phyloP scores from a whole-genome alignment of 148 eudicot species.

The Chenopodium formosanum region DNA sequence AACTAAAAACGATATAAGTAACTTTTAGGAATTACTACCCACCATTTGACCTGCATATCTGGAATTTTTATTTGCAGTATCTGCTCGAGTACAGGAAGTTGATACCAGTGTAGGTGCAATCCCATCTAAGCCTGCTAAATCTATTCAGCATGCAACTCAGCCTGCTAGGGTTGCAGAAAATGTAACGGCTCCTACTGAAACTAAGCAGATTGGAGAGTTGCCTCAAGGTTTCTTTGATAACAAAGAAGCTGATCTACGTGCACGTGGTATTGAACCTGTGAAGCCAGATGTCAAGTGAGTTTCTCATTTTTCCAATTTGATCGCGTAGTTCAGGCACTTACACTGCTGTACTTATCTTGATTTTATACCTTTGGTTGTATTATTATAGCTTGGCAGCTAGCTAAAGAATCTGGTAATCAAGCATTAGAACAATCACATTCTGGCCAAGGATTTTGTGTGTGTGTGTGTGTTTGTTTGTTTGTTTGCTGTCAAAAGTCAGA shows the following conservation, averaged over 20 bases:
- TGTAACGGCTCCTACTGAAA: constrained; percentile 32
- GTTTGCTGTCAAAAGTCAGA: too few species aligned
- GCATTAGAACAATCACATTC: background rate
- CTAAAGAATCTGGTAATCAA: background rate
- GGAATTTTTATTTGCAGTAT: constrained; percentile 27
- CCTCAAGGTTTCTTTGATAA: constrained; percentile 96
- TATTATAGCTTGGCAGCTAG: background rate
- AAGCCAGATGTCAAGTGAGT: constrained; percentile 85
- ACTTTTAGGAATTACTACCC: too few species aligned
- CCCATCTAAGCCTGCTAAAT: constrained; percentile 33
- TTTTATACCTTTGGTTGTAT: background rate
- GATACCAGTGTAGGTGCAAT: constrained; percentile 27
- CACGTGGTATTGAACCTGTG: constrained; percentile 88
- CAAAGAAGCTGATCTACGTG: constrained; percentile 91
- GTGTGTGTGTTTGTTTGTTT: too few species aligned
- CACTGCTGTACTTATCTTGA: too few species aligned
- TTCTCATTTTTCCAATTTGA: constrained; percentile 7
- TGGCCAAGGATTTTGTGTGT: too few species aligned
- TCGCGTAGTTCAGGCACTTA: background rate
- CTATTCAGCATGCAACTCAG: constrained; percentile 29
- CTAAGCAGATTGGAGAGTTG: constrained; percentile 52
- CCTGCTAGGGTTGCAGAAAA: constrained; percentile 27
- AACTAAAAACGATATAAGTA: too few species aligned
- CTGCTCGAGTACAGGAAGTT: constrained; percentile 23
- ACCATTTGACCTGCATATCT: background rate